Conservation (phyloP, 352 stramenopile species). For the Peronospora farinosa region DNA sequence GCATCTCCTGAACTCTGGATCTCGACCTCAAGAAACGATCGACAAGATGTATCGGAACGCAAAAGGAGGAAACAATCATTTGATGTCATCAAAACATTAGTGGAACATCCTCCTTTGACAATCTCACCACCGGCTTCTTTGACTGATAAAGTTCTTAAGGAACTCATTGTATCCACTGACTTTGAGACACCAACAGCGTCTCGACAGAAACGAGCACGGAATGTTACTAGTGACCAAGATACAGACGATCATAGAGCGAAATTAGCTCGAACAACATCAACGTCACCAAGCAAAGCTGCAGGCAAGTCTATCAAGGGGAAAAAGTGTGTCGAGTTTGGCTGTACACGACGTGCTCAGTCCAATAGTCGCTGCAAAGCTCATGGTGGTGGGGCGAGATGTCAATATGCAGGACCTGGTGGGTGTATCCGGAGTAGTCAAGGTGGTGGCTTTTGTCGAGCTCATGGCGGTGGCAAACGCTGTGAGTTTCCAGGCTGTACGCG, state of each 20-base stretch:
- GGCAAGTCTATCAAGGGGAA: slow-evolving; percentile 52
- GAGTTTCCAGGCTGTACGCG: slow-evolving; percentile 63
- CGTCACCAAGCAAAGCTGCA: slow-evolving; percentile 19
- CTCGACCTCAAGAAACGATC: slow-evolving; percentile 5
- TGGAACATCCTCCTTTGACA: slow-evolving; percentile 13
- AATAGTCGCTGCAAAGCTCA: slow-evolving; percentile 81
- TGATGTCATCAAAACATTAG: slow-evolving; percentile 15
- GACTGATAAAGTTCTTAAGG: slow-evolving; percentile 29
- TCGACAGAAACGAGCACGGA: slow-evolving; percentile 17
- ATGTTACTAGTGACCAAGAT: background rate
- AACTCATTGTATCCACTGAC: slow-evolving; percentile 36
- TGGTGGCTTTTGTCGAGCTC: slow-evolving; percentile 68
- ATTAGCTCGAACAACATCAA: slow-evolving; percentile 14
- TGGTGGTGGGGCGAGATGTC: slow-evolving; percentile 63
- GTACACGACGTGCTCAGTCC: slow-evolving; percentile 63
- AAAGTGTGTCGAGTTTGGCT: slow-evolving; percentile 59
- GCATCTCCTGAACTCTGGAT: slow-evolving; percentile 17
- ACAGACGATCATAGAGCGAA: slow-evolving; percentile 10
- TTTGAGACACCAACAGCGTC: slow-evolving; percentile 3
- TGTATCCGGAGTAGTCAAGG: slow-evolving; percentile 71
- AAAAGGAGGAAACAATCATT: slow-evolving; percentile 9
- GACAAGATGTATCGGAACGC: background rate
- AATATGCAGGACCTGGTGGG: slow-evolving; percentile 50
- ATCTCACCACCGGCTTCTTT: slow-evolving; percentile 29
- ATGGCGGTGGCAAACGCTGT: slow-evolving; percentile 79